These are phyloP conservation scores for Cercospora sp. DNA, from an alignment of 2,329 filamentous ascomycete species.

Conservation along the genomic window DNA sequence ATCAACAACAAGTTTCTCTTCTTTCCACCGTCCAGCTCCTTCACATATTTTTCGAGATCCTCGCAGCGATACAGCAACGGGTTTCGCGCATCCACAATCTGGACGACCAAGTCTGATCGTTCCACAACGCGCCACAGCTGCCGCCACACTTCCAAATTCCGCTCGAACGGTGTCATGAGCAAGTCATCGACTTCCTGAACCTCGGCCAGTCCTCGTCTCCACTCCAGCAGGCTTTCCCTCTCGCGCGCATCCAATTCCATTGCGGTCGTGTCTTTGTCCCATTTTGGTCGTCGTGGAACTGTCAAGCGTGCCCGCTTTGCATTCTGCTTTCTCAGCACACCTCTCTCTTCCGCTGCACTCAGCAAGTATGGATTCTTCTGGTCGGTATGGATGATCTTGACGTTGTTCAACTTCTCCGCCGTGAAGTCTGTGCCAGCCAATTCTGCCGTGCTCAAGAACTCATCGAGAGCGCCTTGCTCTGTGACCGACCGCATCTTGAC, in stretches of 20 bases:
- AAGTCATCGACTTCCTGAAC: constrained; percentile 91
- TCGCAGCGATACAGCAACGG: constrained; percentile 91
- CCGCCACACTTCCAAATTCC: constrained; percentile 96
- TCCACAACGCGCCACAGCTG: constrained; percentile 98
- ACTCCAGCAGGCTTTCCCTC: constrained; percentile 77
- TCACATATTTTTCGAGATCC: constrained; percentile 90
- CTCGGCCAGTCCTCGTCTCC: constrained; percentile 87
- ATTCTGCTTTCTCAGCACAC: constrained; percentile 75
- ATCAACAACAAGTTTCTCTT: constrained; percentile 89
- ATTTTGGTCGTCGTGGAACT: constrained; percentile 83
- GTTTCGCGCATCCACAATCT: constrained; percentile 97
- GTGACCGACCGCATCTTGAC: constrained; percentile 99
- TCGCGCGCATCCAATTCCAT: constrained; percentile 78
- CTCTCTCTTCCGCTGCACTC: constrained; percentile 78
- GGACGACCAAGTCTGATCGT: constrained; percentile 89
- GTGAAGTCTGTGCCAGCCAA: constrained; percentile 98
- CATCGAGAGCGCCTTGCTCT: constrained; percentile 92
- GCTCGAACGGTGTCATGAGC: constrained; percentile 95
- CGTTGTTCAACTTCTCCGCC: constrained; percentile 97
- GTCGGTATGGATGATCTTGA: constrained; percentile 97
- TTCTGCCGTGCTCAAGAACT: constrained; percentile 93
- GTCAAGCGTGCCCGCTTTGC: constrained; percentile 77
- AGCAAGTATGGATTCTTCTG: constrained; percentile 94
- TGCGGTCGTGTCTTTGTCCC: constrained; percentile 82
- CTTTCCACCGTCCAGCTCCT: constrained; percentile 71